Conservation (phyloP, 495 filamentous ascomycete genomes). For the Geopyxis carbonaria region DNA sequence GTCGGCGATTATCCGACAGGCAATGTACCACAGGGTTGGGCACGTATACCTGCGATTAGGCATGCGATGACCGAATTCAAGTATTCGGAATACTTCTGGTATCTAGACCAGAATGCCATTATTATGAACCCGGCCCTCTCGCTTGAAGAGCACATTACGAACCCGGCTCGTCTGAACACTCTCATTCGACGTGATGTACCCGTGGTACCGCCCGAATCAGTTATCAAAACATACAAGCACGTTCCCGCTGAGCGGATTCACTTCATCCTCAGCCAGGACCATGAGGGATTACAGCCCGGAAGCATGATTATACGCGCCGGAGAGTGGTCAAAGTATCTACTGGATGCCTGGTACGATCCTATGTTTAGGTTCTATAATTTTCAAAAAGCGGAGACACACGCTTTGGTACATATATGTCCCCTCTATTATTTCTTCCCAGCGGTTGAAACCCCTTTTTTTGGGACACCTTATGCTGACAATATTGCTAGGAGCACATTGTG, state of each 20-base stretch:
- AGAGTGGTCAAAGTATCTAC: slow-evolving; percentile 79
- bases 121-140: slow-evolving; percentile 73
- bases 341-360: slow-evolving; percentile 95
- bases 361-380: slow-evolving; percentile 87
- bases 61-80: slow-evolving; percentile 73
- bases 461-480: slow-evolving; percentile 5
- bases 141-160: slow-evolving; percentile 54
- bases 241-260: slow-evolving; percentile 61
- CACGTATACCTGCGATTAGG: slow-evolving; percentile 65
- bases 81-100: slow-evolving; percentile 62
- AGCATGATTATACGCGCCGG: slow-evolving; percentile 71
- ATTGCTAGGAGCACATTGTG: slow-evolving; percentile 59
- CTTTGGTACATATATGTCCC: slow-evolving; percentile 45
- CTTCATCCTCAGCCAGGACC: slow-evolving; percentile 70
- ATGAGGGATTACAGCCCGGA: slow-evolving; percentile 53
- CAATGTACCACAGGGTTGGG: slow-evolving; percentile 52
- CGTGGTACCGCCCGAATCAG: slow-evolving; percentile 84
- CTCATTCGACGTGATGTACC: slow-evolving; percentile 71
- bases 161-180: slow-evolving; percentile 46
- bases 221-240: slow-evolving; percentile 87
- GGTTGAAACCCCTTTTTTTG: background rate
- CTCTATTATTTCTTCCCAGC: slow-evolving; percentile 5
- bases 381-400: slow-evolving; percentile 83
- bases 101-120: slow-evolving; percentile 61
- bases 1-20: slow-evolving; percentile 58